Evolutionary conservation across 768 basidiomycete genomes (phyloP), one percentile per base, ranked within the genome.

Genomic region (Serendipita sp.): DNA sequence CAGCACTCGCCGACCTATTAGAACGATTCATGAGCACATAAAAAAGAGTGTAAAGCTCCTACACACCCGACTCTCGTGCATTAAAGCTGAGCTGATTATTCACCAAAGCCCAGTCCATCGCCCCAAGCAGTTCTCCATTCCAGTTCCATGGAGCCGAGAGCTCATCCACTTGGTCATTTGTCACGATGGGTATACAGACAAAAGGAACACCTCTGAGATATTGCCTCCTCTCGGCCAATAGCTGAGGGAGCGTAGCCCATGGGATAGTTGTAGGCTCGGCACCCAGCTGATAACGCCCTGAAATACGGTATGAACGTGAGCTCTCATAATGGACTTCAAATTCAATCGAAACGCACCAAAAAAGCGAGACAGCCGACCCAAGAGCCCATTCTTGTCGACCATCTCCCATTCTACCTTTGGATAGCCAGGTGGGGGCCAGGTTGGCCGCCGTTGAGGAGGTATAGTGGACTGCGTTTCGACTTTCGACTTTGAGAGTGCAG

Each of bases 171-270:
- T 36, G 15, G 35, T 60, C 56, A 8, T 60, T 28, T 8, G 3
- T 36, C 8, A 60, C 32, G 10, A 32, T 10, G 35, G 56, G 56
- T 16, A 60, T 23, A 35, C 56, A 60, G 10, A 60, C 56, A 60
- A 28, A 60, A 10, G 56, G 56, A 60, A 60, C 56, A 35, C 56
- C 56, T 23, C 56, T 7, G 28, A 60, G 56, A 32, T 60, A 60
- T 36, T 60, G 56, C 15, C 56, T 60, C 16, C 56, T 23, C 56
- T 60, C 56, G 18, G 56, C 56, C 16, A 60, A 35, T 16, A 60
- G 23, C 7, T 32, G 34, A 35, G 56, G 56, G 3, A 60, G 35
- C 10, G 23, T n/a, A 18, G 3, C 15, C 56, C 56, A 60, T 23
- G 56, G 56, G 16, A 60, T 32, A 7, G 3, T 8, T n/a, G 16